These are phyloP conservation scores for Phytophthora agathidicida DNA, from an alignment of 352 stramenopile genomes.

Conservation along the genomic window DNA sequence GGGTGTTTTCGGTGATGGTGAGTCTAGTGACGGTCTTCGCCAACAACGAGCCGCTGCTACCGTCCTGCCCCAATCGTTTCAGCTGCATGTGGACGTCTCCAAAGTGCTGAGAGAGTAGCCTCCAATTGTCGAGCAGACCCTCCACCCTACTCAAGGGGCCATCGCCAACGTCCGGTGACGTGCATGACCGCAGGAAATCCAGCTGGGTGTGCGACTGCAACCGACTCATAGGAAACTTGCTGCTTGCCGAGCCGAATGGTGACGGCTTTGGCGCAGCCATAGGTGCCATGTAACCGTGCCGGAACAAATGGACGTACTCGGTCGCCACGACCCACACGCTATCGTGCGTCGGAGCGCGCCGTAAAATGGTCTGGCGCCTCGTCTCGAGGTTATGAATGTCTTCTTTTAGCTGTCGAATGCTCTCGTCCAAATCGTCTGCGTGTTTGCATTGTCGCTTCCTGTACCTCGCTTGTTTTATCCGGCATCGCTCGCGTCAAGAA, in stretches of 20 bases:
- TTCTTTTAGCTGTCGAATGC: not conserved
- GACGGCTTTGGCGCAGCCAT: not conserved
- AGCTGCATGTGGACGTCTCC: conserved; percentile 8
- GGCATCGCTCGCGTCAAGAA: conserved; percentile 7
- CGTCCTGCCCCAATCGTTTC: not conserved
- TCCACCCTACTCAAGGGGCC: not conserved
- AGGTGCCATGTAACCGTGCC: not conserved
- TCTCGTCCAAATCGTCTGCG: not conserved
- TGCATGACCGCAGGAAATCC: not conserved
- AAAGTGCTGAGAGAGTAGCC: conserved; percentile 9
- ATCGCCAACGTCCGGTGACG: conserved; percentile 16
- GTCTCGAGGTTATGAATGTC: conserved; percentile 5
- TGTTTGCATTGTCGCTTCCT: conserved; percentile 3
- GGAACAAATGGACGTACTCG: conserved; percentile 18
- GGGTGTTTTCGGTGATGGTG: conserved; percentile 8
- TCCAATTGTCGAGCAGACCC: conserved; percentile 15
- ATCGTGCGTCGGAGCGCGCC: not conserved
- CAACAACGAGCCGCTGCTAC: not conserved
- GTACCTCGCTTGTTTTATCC: conserved; percentile 15
- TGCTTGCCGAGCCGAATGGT: not conserved
- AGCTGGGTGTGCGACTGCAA: not conserved
- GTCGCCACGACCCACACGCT: conserved; percentile 9
- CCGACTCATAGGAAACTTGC: no score
- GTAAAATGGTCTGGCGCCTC: not conserved
- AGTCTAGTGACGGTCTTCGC: not conserved